phyloP scores from a whole-genome alignment of 768 basidiomycete species.

The Coprinellus aureogranulatus region DNA sequence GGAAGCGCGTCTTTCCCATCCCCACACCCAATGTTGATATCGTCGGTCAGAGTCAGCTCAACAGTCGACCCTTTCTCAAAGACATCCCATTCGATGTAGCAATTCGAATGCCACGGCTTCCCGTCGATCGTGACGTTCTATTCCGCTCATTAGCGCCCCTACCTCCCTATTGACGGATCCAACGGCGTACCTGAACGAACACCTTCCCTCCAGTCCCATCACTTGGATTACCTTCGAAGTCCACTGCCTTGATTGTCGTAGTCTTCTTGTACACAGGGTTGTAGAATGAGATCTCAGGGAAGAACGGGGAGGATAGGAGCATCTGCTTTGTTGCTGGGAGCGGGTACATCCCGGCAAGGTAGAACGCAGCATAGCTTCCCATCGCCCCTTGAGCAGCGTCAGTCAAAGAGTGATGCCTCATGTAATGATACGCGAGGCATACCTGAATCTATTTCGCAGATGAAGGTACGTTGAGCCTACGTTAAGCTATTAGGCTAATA shows the following conservation, averaged over 20 bases:
- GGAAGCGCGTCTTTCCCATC: constrained; percentile 44
- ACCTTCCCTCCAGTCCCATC: constrained; percentile 53
- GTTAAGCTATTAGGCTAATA: too few relatives aligned
- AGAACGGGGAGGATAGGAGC: constrained; percentile 61
- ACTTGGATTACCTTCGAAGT: constrained; percentile 52
- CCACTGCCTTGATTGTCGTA: constrained; percentile 49
- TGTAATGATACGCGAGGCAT: neutral
- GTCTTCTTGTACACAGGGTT: constrained; percentile 58
- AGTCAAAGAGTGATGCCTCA: neutral
- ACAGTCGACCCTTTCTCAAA: constrained; percentile 52
- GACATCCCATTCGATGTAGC: constrained; percentile 66
- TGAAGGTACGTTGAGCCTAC: too few relatives aligned
- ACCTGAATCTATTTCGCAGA: constrained; percentile 31
- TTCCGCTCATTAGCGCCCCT: too few relatives aligned
- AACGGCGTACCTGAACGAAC: constrained; percentile 48
- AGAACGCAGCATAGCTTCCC: constrained; percentile 60
- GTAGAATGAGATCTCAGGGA: constrained; percentile 57
- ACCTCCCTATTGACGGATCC: too few relatives aligned
- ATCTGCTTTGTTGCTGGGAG: constrained; percentile 59
- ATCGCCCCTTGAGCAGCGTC: constrained; percentile 44
- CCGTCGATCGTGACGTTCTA: constrained; percentile 61
- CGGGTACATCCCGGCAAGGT: constrained; percentile 60
- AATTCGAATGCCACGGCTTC: constrained; percentile 57
- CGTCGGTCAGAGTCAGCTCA: constrained; percentile 53
- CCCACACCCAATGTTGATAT: constrained; percentile 55